phyloP scores from a whole-genome alignment of 208 protist species.

The Acanthamoeba lenticulata region DNA sequence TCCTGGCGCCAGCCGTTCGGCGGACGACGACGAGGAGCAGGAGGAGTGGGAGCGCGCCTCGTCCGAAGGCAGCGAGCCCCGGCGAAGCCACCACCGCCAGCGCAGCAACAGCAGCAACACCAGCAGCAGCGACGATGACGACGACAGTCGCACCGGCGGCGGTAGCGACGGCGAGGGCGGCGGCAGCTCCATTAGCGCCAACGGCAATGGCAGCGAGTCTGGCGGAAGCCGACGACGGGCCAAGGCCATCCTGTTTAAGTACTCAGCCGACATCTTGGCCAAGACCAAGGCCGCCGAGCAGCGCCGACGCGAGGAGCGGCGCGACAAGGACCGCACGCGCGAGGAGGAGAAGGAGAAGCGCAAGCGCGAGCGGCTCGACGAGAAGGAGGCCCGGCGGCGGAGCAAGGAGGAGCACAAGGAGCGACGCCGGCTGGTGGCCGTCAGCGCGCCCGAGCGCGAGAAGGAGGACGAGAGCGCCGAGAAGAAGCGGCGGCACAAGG shows the following conservation, averaged over 20 bases:
- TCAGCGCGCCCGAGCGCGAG: not conserved
- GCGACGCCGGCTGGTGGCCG: not conserved
- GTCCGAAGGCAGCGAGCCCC: not conserved
- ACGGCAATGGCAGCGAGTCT: not conserved
- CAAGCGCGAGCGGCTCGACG: slow-evolving; percentile 8
- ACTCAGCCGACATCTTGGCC: not conserved
- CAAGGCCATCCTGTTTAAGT: slow-evolving; percentile 37
- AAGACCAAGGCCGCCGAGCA: not conserved
- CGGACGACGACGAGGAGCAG: no score
- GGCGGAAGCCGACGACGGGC: not conserved
- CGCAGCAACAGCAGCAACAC: not conserved
- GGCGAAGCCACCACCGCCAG: not conserved
- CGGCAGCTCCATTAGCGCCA: not conserved
- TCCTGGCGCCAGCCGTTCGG: no score
- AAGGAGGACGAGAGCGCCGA: not conserved
- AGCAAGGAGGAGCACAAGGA: slow-evolving; percentile 28
- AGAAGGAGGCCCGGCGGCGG: slow-evolving; percentile 1
- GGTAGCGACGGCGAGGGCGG: not conserved
- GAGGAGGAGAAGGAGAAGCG: slow-evolving; percentile 35
- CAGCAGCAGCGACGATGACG: not conserved
- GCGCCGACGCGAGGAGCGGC: not conserved
- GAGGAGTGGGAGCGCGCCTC: not conserved
- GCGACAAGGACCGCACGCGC: not conserved
- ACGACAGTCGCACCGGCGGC: not conserved
- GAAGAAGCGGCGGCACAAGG: slow-evolving; percentile 13